A percentile compares a stretch with the other conserved stretches of the same genome.
phyloP scores from a whole-genome alignment of 495 filamentous ascomycete species.

The Penicillium diatomitis region DNA sequence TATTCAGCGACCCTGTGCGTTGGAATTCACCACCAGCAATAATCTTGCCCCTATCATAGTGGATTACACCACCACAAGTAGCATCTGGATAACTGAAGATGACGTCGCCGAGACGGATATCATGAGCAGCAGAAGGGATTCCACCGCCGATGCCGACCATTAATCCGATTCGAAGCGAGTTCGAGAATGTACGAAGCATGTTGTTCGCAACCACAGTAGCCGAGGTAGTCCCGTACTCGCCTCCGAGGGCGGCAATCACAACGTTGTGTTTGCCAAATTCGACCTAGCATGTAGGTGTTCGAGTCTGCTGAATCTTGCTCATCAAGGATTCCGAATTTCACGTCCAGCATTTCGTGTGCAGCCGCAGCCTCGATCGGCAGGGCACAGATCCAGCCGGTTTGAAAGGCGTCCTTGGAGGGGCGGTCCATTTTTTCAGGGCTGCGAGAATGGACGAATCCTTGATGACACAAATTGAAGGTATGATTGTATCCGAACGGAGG shows the following conservation, averaged over 20 bases:
- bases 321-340: constrained; percentile 23
- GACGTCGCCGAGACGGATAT: constrained; percentile 10
- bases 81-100: constrained; percentile 15
- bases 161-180: constrained; percentile 8
- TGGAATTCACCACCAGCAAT: constrained; percentile 28
- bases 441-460: not conserved
- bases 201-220: constrained; percentile 29
- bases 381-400: constrained; percentile 23
- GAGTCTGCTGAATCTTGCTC: constrained; percentile 15
- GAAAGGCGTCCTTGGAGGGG: constrained; percentile 3
- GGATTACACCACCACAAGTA: constrained; percentile 4
- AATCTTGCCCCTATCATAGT: constrained; percentile 7
- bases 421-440: not conserved
- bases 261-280: constrained; percentile 34
- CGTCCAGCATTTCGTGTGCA: constrained; percentile 38
- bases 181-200: constrained; percentile 22
- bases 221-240: constrained; percentile 28
- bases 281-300: constrained; percentile 34
- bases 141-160: constrained; percentile 10
- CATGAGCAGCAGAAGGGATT: constrained; percentile 9
- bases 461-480: not conserved
- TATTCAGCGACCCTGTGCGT: constrained; percentile 21
- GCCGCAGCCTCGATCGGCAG: constrained; percentile 36
- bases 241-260: constrained; percentile 31
- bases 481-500: not conserved